These are phyloP conservation scores for Cenchrus purpureus DNA, from an alignment of 176 grass and related monocot genomes.

Conservation along the genomic window DNA sequence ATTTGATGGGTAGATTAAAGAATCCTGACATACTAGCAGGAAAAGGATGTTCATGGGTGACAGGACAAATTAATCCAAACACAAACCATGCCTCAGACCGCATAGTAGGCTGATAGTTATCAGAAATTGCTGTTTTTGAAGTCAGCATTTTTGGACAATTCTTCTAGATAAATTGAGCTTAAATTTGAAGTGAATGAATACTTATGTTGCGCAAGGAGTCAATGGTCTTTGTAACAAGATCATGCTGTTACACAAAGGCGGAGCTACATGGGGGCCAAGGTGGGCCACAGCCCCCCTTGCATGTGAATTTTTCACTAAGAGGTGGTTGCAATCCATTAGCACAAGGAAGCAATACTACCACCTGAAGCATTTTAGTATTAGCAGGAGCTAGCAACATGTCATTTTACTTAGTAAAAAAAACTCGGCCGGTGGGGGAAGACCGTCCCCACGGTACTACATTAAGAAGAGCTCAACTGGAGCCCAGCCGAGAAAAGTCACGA, in stretches of 20 bases:
- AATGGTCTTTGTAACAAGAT: neutral
- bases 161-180: conserved; percentile 1
- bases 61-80: neutral
- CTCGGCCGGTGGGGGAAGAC: too few relatives aligned
- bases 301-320: too few relatives aligned
- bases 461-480: too few relatives aligned
- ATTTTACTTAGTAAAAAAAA: too few relatives aligned
- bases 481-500: too few relatives aligned
- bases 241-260: neutral
- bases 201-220: conserved; percentile 8
- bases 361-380: too few relatives aligned
- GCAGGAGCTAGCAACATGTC: too few relatives aligned
- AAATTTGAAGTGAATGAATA: conserved; percentile 13
- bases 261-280: too few relatives aligned
- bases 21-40: neutral
- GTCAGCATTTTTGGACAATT: neutral
- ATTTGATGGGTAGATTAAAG: neutral
- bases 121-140: neutral
- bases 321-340: too few relatives aligned
- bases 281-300: too few relatives aligned
- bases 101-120: neutral
- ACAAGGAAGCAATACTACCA: too few relatives aligned
- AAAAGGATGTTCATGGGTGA: neutral
- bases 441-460: too few relatives aligned
- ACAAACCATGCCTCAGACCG: neutral